phyloP scores from a whole-genome alignment of 371 early-diverging fungal genomes.

The Catenaria anguillulae region DNA sequence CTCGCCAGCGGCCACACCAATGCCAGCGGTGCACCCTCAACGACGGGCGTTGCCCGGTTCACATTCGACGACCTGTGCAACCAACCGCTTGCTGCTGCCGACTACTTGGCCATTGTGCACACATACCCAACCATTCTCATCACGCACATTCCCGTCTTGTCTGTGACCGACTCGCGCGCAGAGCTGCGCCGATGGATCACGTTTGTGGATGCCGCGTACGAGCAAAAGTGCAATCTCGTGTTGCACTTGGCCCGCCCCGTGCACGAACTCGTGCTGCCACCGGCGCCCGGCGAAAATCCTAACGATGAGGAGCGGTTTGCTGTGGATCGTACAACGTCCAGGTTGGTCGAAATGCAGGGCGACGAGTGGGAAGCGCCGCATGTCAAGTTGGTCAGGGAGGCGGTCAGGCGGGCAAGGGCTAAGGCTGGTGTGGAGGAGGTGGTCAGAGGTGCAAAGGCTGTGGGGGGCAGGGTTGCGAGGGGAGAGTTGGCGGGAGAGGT shows the following conservation, averaged over 20 bases:
- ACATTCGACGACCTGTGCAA: constrained; percentile 70
- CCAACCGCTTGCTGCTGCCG: constrained; percentile 63
- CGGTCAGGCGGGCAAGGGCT: too few relatives aligned
- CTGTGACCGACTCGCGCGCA: constrained; percentile 47
- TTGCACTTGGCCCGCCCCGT: background rate
- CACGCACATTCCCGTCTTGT: constrained; percentile 63
- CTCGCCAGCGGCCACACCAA: background rate
- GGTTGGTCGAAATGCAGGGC: constrained; percentile 81
- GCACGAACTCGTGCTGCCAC: constrained; percentile 5
- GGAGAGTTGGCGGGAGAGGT: too few relatives aligned
- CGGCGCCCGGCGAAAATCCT: constrained; percentile 30
- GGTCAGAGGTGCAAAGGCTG: too few relatives aligned
- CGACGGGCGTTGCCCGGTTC: constrained; percentile 47
- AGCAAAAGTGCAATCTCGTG: constrained; percentile 28
- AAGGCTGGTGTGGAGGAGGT: too few relatives aligned
- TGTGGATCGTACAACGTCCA: constrained; percentile 77
- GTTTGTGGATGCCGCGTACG: constrained; percentile 82
- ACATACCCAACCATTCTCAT: constrained; percentile 58
- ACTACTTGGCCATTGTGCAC: constrained; percentile 66
- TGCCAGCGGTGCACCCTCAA: too few relatives aligned
- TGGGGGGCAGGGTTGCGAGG: too few relatives aligned
- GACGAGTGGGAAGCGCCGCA: constrained; percentile 38
- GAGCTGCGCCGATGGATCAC: constrained; percentile 89
- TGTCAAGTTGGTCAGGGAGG: too few relatives aligned
- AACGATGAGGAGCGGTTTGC: constrained; percentile 92